Conservation (phyloP, 768 basidiomycete species). For the Calocera cornea region DNA sequence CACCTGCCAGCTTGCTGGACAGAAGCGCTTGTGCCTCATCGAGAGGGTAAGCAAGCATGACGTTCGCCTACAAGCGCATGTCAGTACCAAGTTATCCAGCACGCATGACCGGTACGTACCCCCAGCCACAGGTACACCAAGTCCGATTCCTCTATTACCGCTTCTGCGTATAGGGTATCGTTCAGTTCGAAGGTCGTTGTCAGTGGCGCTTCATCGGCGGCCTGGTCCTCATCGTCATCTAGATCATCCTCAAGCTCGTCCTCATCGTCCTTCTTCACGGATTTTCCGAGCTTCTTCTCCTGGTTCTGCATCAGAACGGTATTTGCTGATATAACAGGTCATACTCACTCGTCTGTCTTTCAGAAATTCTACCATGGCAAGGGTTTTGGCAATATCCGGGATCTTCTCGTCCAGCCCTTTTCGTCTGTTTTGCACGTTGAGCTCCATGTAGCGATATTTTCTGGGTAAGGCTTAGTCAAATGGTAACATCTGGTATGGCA, state of each 20-base stretch:
- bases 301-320: constrained; percentile 17
- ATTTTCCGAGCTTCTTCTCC: constrained; percentile 44
- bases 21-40: constrained; percentile 63
- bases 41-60: constrained; percentile 90
- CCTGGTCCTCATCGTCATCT: constrained; percentile 24
- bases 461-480: constrained; percentile 30
- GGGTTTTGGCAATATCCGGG: constrained; percentile 85
- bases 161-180: constrained; percentile 89
- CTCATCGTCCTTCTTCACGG: constrained; percentile 25
- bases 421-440: constrained; percentile 63
- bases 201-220: constrained; percentile 36
- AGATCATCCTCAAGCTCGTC: constrained; percentile 41
- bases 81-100: not conserved
- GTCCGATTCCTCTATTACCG: constrained; percentile 72
- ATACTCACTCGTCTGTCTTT: constrained; percentile 51
- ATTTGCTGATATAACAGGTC: not conserved
- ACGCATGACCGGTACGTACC: constrained; percentile 34
- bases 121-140: constrained; percentile 93
- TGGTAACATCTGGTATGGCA: not conserved
- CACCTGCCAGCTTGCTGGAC: constrained; percentile 55
- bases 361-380: constrained; percentile 76
- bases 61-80: constrained; percentile 58
- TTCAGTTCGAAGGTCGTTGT: constrained; percentile 88
- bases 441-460: constrained; percentile 98
- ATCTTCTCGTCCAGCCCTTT: constrained; percentile 83